phyloP scores from a whole-genome alignment of 2,329 filamentous ascomycete species.

The Exserohilum rostratum region DNA sequence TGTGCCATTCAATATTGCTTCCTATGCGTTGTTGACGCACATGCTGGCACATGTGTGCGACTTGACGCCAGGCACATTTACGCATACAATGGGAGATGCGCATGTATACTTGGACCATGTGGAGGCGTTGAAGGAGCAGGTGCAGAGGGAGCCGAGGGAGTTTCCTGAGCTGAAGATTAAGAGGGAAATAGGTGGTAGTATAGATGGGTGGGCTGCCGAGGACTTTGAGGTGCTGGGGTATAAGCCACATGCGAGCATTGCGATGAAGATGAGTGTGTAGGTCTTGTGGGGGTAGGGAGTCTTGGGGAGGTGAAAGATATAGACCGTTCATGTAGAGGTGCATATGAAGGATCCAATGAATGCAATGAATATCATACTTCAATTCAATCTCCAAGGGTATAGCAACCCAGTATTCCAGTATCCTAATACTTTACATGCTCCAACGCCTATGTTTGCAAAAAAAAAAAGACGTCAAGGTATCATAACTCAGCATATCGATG shows the following conservation, averaged over 20 bases:
- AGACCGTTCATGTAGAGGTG: neutral
- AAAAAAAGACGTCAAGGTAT: neutral
- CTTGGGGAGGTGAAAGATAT: too few relatives aligned
- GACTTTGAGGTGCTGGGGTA: slow-evolving; percentile 90
- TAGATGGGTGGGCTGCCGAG: slow-evolving; percentile 88
- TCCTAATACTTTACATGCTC: too few relatives aligned
- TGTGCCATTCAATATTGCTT: slow-evolving; percentile 97
- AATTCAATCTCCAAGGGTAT: too few relatives aligned
- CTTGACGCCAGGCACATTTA: slow-evolving; percentile 82
- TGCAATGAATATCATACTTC: too few relatives aligned
- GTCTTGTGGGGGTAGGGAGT: neutral
- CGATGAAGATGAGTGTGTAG: slow-evolving; percentile 98
- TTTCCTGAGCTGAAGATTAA: slow-evolving; percentile 82
- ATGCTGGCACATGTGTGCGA: slow-evolving; percentile 91
- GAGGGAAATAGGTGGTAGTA: slow-evolving; percentile 70
- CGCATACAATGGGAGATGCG: slow-evolving; percentile 97
- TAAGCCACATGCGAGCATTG: slow-evolving; percentile 86
- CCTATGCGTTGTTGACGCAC: slow-evolving; percentile 90
- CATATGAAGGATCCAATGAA: neutral
- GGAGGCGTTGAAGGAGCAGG: slow-evolving; percentile 80
- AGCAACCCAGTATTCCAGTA: too few relatives aligned
- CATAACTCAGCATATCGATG: too few relatives aligned
- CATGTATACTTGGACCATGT: slow-evolving; percentile 95
- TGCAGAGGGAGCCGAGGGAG: slow-evolving; percentile 76
- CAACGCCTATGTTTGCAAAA: too few relatives aligned